Evolutionary conservation across 768 basidiomycete genomes (phyloP).

Genomic region (Tulasnella calospora): DNA sequence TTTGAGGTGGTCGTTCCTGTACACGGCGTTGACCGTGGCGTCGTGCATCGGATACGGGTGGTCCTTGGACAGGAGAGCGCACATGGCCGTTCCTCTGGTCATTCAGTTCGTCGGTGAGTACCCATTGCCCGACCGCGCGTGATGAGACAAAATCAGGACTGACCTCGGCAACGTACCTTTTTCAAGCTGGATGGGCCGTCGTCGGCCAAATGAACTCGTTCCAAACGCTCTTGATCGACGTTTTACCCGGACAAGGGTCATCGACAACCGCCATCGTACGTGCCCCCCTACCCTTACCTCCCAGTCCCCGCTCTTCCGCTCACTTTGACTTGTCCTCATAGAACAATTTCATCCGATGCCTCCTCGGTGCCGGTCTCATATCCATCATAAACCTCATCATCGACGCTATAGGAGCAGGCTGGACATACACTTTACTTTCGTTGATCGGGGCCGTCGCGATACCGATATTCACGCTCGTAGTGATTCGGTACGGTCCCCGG

Average conservation of each 20-base stretch:
- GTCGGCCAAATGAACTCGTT: conserved; percentile 15
- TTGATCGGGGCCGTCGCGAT: conserved; percentile 45
- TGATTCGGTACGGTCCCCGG: conserved; percentile 52
- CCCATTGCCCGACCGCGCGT: neutral
- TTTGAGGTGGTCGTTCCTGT: conserved; percentile 26
- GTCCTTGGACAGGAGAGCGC: conserved; percentile 30
- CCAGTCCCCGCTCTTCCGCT: neutral
- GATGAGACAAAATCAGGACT: neutral
- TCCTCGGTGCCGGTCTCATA: conserved; percentile 54
- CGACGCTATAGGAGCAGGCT: conserved; percentile 56
- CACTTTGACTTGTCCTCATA: too few species aligned
- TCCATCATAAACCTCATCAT: conserved; percentile 61
- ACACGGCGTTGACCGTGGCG: conserved; percentile 26
- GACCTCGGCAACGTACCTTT: neutral
- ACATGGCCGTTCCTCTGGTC: conserved; percentile 33
- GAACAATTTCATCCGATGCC: conserved; percentile 72
- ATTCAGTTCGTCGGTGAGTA: conserved; percentile 34
- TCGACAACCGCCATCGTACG: conserved; percentile 7
- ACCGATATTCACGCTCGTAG: conserved; percentile 48
- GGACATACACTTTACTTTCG: conserved; percentile 62
- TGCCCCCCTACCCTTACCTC: neutral
- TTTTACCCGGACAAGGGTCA: conserved; percentile 6
- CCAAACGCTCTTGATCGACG: conserved; percentile 22
- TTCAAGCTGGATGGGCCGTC: conserved; percentile 9
- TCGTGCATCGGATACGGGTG: conserved; percentile 33